phyloP scores from a whole-genome alignment of 768 basidiomycete genomes.

The Leucocoprinus sp. region DNA sequence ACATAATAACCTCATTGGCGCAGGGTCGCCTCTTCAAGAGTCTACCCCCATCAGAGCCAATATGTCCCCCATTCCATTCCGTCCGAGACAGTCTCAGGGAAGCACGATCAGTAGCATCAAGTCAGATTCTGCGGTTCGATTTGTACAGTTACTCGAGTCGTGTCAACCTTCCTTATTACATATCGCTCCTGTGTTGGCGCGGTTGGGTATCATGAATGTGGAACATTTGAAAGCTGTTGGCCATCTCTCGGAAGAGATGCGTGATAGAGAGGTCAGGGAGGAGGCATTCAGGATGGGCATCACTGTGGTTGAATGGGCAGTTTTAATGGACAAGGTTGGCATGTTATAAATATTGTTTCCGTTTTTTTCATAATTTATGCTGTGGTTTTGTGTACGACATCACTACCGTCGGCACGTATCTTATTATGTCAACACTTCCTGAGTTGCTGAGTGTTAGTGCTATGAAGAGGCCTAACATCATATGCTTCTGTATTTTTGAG shows the following conservation, averaged over 20 bases:
- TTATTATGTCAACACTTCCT: background rate
- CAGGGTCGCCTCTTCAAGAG: slow-evolving; percentile 14
- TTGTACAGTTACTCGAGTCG: slow-evolving; percentile 48
- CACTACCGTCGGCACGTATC: background rate
- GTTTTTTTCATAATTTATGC: background rate
- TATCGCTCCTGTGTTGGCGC: slow-evolving; percentile 46
- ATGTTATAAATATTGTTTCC: slow-evolving; percentile 16
- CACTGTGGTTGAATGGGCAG: slow-evolving; percentile 74
- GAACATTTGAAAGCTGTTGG: slow-evolving; percentile 60
- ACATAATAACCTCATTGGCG: slow-evolving; percentile 6
- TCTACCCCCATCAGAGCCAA: slow-evolving; percentile 21
- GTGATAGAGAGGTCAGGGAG: slow-evolving; percentile 63
- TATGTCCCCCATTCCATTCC: slow-evolving; percentile 26
- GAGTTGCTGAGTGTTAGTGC: background rate
- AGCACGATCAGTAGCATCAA: slow-evolving; percentile 36
- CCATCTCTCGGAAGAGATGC: slow-evolving; percentile 52
- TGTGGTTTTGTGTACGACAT: background rate
- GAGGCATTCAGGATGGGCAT: slow-evolving; percentile 61
- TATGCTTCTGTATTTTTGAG: no score
- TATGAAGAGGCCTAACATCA: no score
- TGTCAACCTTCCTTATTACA: slow-evolving; percentile 63
- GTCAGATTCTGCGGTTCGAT: slow-evolving; percentile 26
- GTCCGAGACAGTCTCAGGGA: slow-evolving; percentile 25
- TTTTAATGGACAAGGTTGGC: slow-evolving; percentile 59
- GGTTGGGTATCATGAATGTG: slow-evolving; percentile 48